Conservation (phyloP, 768 basidiomycete species). For the Trametes elegans region DNA sequence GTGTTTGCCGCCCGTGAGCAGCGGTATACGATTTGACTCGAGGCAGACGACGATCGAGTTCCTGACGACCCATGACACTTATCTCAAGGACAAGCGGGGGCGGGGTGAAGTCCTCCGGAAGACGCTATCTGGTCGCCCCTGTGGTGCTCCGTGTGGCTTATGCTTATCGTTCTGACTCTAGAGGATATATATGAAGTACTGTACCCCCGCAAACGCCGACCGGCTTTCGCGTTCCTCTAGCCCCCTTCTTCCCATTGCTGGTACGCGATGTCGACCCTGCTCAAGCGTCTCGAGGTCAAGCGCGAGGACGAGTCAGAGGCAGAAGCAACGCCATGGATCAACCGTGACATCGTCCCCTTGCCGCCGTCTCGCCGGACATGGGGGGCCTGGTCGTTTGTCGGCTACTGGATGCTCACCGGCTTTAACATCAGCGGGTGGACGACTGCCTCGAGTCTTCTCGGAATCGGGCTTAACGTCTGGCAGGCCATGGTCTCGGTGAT, state of each 20-base stretch:
- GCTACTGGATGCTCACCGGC: conserved; percentile 22
- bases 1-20: no score
- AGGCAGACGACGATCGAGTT: no score
- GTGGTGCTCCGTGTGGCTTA: no score
- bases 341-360: conserved; percentile 23
- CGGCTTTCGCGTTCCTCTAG: background rate
- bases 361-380: conserved; percentile 24
- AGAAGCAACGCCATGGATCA: conserved; percentile 18
- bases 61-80: no score
- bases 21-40: no score
- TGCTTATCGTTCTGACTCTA: no score
- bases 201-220: no score
- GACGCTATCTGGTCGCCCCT: no score
- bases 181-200: no score
- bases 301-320: conserved; percentile 6
- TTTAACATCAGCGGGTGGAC: conserved; percentile 23
- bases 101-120: no score
- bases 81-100: no score
- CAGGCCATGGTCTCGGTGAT: conserved; percentile 21
- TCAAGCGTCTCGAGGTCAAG: conserved; percentile 16
- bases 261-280: background rate
- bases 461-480: conserved; percentile 20
- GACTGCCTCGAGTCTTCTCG: conserved; percentile 20
- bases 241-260: no score
- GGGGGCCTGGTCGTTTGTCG: conserved; percentile 22